phyloP scores from a whole-genome alignment of 352 stramenopile species.

The Phytophthora hybrid region DNA sequence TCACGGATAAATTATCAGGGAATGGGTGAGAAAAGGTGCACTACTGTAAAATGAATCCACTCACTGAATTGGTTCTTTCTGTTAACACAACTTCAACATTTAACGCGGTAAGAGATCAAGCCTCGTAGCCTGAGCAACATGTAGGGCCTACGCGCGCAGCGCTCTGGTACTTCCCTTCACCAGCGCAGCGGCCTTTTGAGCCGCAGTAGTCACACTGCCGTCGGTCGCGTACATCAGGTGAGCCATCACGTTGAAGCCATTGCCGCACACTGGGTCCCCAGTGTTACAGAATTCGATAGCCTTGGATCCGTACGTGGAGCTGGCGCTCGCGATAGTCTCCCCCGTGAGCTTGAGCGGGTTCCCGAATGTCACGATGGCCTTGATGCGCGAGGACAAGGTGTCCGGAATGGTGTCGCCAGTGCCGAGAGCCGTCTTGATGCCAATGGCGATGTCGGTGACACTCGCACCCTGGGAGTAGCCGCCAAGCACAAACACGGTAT shows the following conservation, averaged over 20 bases:
- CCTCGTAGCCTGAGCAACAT: too few relatives aligned
- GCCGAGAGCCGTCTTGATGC: constrained; percentile 36
- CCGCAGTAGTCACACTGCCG: constrained; percentile 36
- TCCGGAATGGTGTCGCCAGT: constrained; percentile 35
- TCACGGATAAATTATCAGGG: too few relatives aligned
- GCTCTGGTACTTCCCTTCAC: constrained; percentile 5
- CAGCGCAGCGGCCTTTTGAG: constrained; percentile 32
- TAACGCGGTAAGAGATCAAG: too few relatives aligned
- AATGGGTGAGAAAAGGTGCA: too few relatives aligned
- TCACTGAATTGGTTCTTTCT: too few relatives aligned
- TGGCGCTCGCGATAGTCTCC: constrained; percentile 35
- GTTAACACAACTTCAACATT: too few relatives aligned
- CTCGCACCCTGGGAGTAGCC: constrained; percentile 48
- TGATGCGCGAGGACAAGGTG: constrained; percentile 15
- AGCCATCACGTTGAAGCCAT: constrained; percentile 38
- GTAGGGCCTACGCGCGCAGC: background rate
- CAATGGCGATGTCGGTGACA: constrained; percentile 42
- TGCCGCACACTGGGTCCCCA: constrained; percentile 44
- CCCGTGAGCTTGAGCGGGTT: constrained; percentile 43
- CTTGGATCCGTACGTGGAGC: constrained; percentile 38
- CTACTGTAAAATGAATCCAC: too few relatives aligned
- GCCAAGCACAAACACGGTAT: constrained; percentile 42
- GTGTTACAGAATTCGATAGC: constrained; percentile 43
- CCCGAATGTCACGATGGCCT: constrained; percentile 47
- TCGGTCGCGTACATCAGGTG: constrained; percentile 41